Percentiles rank a stretch among this genome's conserved stretches.
Evolutionary conservation across 208 protist species (phyloP).

Genomic region (Willaertia magna): DNA sequence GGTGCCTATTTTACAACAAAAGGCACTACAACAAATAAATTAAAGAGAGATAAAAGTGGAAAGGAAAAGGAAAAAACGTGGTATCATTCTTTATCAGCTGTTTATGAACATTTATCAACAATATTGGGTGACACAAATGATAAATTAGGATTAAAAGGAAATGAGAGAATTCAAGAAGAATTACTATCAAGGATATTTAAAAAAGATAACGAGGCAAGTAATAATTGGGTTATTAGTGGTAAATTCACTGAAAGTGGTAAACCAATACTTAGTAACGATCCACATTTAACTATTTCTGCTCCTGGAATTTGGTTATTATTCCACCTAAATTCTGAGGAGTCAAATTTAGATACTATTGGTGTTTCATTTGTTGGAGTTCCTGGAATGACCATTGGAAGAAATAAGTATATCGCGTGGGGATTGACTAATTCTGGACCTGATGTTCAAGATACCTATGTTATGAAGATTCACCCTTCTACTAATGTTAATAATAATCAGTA

Average conservation of each 20-base stretch:
- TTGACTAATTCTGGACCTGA: background rate
- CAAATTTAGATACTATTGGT: background rate
- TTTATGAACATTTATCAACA: background rate
- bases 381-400: background rate
- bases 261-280: background rate
- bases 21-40: background rate
- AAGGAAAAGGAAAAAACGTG: background rate
- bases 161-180: background rate
- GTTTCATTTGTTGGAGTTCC: background rate
- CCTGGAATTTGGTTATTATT: background rate
- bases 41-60: background rate
- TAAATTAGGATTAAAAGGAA: too few relatives aligned
- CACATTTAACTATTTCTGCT: background rate
- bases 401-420: background rate
- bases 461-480: background rate
- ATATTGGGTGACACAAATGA: background rate
- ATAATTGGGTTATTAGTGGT: background rate
- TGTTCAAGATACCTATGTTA: background rate
- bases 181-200: background rate
- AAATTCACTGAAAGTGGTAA: background rate
- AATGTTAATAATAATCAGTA: background rate
- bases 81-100: background rate
- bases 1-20: background rate
- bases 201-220: background rate
- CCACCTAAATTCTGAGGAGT: background rate